Evolutionary conservation across 2,329 filamentous ascomycete genomes (phyloP), one percentile per base, ranked within the genome.

Genomic region (Alternaria atra): DNA sequence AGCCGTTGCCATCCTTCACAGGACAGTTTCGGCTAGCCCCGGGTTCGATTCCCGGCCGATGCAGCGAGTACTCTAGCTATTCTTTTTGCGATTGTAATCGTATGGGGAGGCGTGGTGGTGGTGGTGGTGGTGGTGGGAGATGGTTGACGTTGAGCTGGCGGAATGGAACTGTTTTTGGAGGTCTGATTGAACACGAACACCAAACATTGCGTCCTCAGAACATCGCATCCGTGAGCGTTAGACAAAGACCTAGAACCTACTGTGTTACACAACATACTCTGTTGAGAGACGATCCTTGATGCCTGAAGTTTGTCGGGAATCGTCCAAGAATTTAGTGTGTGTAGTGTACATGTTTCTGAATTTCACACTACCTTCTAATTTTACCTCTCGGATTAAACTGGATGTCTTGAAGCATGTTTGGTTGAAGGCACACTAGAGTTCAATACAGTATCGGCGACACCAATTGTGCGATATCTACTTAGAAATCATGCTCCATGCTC

Each of bases 41-140:
- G 69, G 69, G 67, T 71, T 71, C 69, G 69, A 69, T 71, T 69
- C 66, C 68, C 66, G 66, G 66, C 68, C 65, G 66, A 70, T 69
- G 68, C 68, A 69, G 4, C n/a, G 17, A 5, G 2, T 6, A 10
- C 5, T 40, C 8, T 13, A 25, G 39, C 12, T 15, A 6, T 51
- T 40, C 35, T 40, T 39, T 40, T 51, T 17, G 35, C 1, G 10
- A 12, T 23, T 30, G 43, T 55, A 6, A 23, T 17, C 34, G 17
- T 40, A 35, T 32, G 29, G 10, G 46, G 27, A n/a, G 27, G 10
- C 32, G 27, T 32, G 3, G 51, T 53, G 27, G 37, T 43, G 50
- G 50, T 32, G 12, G 44, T 3, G 17, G 3, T 23, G 5, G 12
- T 47, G 9, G 43, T 20, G 17, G 20, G 17, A 23, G 1, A 20